Evolutionary conservation across 768 basidiomycete species (phyloP).

Genomic region (Kwoniella dejecticola): DNA sequence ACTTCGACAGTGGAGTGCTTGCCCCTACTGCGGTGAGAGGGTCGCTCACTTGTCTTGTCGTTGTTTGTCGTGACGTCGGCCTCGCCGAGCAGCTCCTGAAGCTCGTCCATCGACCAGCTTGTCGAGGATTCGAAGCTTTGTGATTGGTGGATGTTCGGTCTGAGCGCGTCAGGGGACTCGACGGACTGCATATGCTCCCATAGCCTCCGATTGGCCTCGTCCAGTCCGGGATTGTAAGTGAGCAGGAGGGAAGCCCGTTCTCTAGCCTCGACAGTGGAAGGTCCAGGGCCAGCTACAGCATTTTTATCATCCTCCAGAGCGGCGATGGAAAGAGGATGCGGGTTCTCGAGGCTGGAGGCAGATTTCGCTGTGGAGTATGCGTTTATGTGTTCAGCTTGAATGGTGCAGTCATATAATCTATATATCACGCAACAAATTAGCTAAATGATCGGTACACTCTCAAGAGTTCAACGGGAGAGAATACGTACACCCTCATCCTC

Average conservation of each 20-base stretch:
- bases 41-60: conserved; percentile 12
- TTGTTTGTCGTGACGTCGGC: conserved; percentile 35
- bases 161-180: not conserved
- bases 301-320: not conserved
- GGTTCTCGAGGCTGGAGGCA: not conserved
- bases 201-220: conserved; percentile 15
- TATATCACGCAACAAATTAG: not conserved
- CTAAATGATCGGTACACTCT: not conserved
- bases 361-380: conserved; percentile 1
- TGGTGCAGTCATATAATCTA: conserved; percentile 55
- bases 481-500: conserved; percentile 51
- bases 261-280: conserved; percentile 17
- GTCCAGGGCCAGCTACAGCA: conserved; percentile 24
- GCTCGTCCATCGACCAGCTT: conserved; percentile 31
- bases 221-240: not conserved
- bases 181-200: not conserved
- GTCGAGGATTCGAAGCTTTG: not conserved
- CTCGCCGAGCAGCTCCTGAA: conserved; percentile 44
- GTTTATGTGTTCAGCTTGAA: conserved; percentile 37
- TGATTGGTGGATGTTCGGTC: too few relatives aligned
- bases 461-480: not conserved
- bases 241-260: not conserved
- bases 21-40: conserved; percentile 12
- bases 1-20: conserved; percentile 38
- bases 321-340: not conserved